Percentiles rank a stretch among this genome's conserved stretches.
Conservation (phyloP, 106 monocot species). For the Allium cepa region DNA sequence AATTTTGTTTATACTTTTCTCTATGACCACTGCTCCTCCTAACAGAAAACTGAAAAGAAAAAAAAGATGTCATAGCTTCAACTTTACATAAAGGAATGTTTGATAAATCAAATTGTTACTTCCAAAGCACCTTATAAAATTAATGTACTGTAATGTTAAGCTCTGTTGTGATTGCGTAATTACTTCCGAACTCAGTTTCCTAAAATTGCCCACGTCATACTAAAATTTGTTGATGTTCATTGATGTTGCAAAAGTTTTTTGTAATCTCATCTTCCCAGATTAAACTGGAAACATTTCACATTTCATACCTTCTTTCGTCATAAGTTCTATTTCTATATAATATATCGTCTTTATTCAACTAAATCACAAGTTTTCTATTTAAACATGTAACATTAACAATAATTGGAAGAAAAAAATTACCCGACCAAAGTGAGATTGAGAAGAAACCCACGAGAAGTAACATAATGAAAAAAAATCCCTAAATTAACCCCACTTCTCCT, state of each 20-base stretch:
- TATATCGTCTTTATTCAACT: not conserved
- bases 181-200: not conserved
- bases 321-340: not conserved
- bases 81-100: constrained; percentile 1
- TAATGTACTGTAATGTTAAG: not conserved
- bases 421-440: constrained; percentile 51
- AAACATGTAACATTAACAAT: not conserved
- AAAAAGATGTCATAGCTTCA: not conserved
- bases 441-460: constrained; percentile 50
- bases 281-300: not conserved
- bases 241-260: not conserved
- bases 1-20: constrained; percentile 32
- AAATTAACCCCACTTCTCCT: constrained; percentile 25
- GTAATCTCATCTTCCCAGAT: not conserved
- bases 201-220: no score
- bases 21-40: constrained; percentile 36
- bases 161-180: not conserved
- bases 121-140: not conserved
- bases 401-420: constrained; percentile 18
- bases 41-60: constrained; percentile 30
- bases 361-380: not conserved
- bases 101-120: not conserved
- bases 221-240: not conserved
- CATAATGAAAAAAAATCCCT: constrained; percentile 29
- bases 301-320: no score